These are phyloP conservation scores for Trametopsis cervina DNA, from an alignment of 768 basidiomycete species.

Conservation along the genomic window DNA sequence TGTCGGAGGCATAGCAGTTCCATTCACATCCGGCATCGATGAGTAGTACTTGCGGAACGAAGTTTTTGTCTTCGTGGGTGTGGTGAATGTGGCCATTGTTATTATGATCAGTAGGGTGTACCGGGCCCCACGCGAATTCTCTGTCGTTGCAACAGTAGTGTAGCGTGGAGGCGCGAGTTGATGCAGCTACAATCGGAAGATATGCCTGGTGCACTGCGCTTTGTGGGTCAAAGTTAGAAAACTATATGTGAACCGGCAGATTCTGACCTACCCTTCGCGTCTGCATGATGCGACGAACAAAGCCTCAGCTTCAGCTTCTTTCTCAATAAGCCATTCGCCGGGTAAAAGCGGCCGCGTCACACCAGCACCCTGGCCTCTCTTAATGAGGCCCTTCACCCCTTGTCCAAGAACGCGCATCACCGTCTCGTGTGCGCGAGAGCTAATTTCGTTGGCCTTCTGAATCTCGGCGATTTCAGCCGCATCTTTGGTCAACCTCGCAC, in stretches of 20 bases:
- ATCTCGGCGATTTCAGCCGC: slow-evolving; percentile 68
- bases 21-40: slow-evolving; percentile 97
- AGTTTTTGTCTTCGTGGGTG: slow-evolving; percentile 27
- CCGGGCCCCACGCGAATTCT: slow-evolving; percentile 80
- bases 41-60: slow-evolving; percentile 68
- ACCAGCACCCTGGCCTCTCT: slow-evolving; percentile 33
- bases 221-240: background rate
- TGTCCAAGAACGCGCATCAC: slow-evolving; percentile 87
- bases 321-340: slow-evolving; percentile 83
- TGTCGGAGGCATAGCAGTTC: slow-evolving; percentile 59
- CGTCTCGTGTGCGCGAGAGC: slow-evolving; percentile 82
- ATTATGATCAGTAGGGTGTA: slow-evolving; percentile 44
- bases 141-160: slow-evolving; percentile 95
- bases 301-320: slow-evolving; percentile 91
- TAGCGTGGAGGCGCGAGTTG: slow-evolving; percentile 79
- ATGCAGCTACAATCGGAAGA: slow-evolving; percentile 86
- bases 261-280: slow-evolving; percentile 64
- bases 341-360: slow-evolving; percentile 50
- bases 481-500: slow-evolving; percentile 74
- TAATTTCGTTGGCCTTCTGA: slow-evolving; percentile 75
- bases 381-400: slow-evolving; percentile 54
- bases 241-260: background rate
- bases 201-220: slow-evolving; percentile 88
- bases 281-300: slow-evolving; percentile 88
- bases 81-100: slow-evolving; percentile 36